Base-by-base conservation (phyloP, 768 basidiomycete species). In the Russula sp. region DNA sequence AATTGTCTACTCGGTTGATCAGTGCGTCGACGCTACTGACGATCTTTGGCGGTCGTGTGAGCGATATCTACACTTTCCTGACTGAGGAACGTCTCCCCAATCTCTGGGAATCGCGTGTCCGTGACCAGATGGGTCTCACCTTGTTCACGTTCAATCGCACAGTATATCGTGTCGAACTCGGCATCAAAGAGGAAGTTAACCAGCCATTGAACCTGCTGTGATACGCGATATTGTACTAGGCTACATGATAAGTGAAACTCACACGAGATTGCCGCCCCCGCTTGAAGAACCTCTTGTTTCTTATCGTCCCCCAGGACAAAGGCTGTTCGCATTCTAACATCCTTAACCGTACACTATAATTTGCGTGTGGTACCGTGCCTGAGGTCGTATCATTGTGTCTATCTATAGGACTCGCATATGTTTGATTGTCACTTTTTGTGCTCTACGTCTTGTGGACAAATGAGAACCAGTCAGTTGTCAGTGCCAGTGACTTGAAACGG, bases 1-100 rank as follows among this genome's bases (percentile, higher is more conserved):
- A 16, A 14, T 14, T 18, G 25, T 36, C 14, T 36, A 18, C n/a
- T 34, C 22, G 7, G 5, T 25, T 3, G 34, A 60, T 41, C 60
- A 88, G 86, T 71, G 77, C 83, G 0, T 81, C 85, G 0, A 85
- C 86, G 0, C 64, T 91, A 52, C 71, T 86, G 16, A 80, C 79
- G 1, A 82, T 86, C 56, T 85, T 89, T 65, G 90, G 86, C 5
- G 86, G 88, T 2, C 75, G 78, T 20, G 68, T 85, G 5, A 71
- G 75, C 7, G 85, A 86, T 59, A 66, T 90, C 41, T 73, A 78
- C 45, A 65, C 77, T 0, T 67, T 88, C 52, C 71, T 92, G n/a
- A 69, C 76, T 9, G 86, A 92, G 48, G 89, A 92, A 65, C 80
- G 87, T 16, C 69, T 92, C 36, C 84, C 85, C 0, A 77, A 85